Conservation (phyloP, 2,329 filamentous ascomycete species). For the Cladosporium sp. region DNA sequence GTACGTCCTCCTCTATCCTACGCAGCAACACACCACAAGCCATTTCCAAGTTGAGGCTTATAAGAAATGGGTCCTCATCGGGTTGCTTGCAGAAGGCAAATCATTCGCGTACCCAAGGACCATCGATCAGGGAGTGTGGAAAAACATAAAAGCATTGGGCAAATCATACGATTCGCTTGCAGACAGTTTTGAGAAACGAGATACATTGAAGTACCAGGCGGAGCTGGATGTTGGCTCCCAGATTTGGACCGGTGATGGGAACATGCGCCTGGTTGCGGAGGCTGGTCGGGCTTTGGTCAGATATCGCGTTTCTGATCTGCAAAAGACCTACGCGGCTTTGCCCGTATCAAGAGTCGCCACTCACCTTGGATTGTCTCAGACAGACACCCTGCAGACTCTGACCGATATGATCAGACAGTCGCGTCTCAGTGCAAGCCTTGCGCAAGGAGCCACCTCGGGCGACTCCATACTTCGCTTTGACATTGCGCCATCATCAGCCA, state of each 20-base stretch:
- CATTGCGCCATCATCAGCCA: constrained; percentile 25
- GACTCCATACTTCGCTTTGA: constrained; percentile 52
- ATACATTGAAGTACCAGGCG: constrained; percentile 55
- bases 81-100: constrained; percentile 65
- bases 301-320: constrained; percentile 69
- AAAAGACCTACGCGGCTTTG: constrained; percentile 64
- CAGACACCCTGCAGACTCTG: constrained; percentile 50
- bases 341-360: constrained; percentile 51
- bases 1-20: constrained; percentile 59
- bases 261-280: constrained; percentile 64
- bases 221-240: constrained; percentile 57
- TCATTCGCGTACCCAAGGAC: constrained; percentile 53
- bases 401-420: constrained; percentile 48
- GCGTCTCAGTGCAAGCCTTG: constrained; percentile 48
- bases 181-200: constrained; percentile 59
- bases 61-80: constrained; percentile 82
- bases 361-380: constrained; percentile 46
- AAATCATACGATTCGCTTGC: constrained; percentile 69
- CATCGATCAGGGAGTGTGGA: constrained; percentile 50
- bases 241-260: constrained; percentile 58
- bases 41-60: constrained; percentile 78
- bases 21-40: constrained; percentile 60
- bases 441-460: constrained; percentile 36
- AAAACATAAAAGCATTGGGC: constrained; percentile 53
- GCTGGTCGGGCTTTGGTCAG: constrained; percentile 67